Evolutionary conservation across 2,329 filamentous ascomycete species (phyloP).

Genomic region (Arthroderma sp.): DNA sequence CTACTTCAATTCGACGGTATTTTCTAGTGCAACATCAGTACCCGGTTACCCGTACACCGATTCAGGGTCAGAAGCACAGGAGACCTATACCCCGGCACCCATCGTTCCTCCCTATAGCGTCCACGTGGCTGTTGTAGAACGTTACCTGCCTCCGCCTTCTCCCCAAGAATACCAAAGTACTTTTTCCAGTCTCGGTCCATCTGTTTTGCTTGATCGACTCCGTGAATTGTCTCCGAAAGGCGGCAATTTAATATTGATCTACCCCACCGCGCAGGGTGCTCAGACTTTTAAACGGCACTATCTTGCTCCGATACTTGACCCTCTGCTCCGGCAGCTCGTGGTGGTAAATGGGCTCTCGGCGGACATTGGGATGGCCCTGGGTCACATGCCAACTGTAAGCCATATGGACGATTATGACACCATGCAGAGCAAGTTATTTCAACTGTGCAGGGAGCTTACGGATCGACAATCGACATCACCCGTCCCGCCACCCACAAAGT

Average conservation of each 20-base stretch:
- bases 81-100: slow-evolving; percentile 38
- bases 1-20: slow-evolving; percentile 49
- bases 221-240: slow-evolving; percentile 44
- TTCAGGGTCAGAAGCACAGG: slow-evolving; percentile 21
- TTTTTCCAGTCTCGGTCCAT: slow-evolving; percentile 42
- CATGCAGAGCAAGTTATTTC: slow-evolving; percentile 30
- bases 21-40: slow-evolving; percentile 48
- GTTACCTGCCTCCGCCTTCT: slow-evolving; percentile 51
- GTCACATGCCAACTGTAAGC: slow-evolving; percentile 40
- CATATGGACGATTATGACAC: slow-evolving; percentile 43
- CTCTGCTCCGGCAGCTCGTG: slow-evolving; percentile 44
- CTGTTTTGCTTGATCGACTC: slow-evolving; percentile 47
- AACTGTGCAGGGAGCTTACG: slow-evolving; percentile 26
- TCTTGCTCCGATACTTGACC: slow-evolving; percentile 48
- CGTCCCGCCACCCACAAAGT: slow-evolving; percentile 22
- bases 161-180: slow-evolving; percentile 46
- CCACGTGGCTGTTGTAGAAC: slow-evolving; percentile 48
- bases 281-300: slow-evolving; percentile 47
- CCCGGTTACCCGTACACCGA: slow-evolving; percentile 40
- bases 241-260: slow-evolving; percentile 49
- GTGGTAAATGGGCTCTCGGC: slow-evolving; percentile 46
- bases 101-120: slow-evolving; percentile 48
- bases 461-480: slow-evolving; percentile 14
- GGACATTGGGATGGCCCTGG: slow-evolving; percentile 41
- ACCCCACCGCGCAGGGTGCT: slow-evolving; percentile 46